Conservation (phyloP, 2,329 filamentous ascomycete genomes). For the Pyricularia sp. region DNA sequence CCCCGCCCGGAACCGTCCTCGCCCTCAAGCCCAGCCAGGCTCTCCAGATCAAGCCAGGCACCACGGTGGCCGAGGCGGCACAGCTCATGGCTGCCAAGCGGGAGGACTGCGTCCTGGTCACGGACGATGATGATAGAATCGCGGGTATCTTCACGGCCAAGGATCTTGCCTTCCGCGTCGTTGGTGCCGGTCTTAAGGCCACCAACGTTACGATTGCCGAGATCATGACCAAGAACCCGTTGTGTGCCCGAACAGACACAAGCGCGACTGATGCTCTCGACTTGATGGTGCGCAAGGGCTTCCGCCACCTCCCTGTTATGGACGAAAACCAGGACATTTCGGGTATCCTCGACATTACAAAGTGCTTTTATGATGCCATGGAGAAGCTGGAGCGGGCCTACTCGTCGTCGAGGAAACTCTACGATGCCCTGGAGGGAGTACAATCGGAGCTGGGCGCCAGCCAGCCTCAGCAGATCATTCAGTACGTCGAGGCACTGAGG, state of each 20-base stretch:
- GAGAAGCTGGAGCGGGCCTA: slow-evolving; percentile 98
- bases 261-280: slow-evolving; percentile 96
- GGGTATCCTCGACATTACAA: slow-evolving; percentile 95
- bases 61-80: slow-evolving; percentile 89
- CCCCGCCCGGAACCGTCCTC: slow-evolving; percentile 90
- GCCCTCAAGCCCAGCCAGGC: slow-evolving; percentile 92
- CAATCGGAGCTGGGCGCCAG: slow-evolving; percentile 93
- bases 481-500: slow-evolving; percentile 93
- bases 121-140: slow-evolving; percentile 95
- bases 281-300: slow-evolving; percentile 96
- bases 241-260: slow-evolving; percentile 94
- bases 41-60: slow-evolving; percentile 92
- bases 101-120: slow-evolving; percentile 95
- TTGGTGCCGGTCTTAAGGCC: slow-evolving; percentile 82
- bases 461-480: slow-evolving; percentile 97
- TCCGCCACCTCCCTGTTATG: slow-evolving; percentile 96
- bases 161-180: slow-evolving; percentile 93
- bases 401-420: slow-evolving; percentile 93
- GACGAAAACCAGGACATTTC: slow-evolving; percentile 99
- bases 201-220: slow-evolving; percentile 87
- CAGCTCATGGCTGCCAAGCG: slow-evolving; percentile 98
- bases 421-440: slow-evolving; percentile 94
- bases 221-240: slow-evolving; percentile 99
- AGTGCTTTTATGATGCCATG: slow-evolving; percentile 99
- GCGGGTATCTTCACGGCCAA: slow-evolving; percentile 98